Base-by-base conservation (phyloP, 129 eudicot genomes). In the Pseudognaphalium luteoalbum region DNA sequence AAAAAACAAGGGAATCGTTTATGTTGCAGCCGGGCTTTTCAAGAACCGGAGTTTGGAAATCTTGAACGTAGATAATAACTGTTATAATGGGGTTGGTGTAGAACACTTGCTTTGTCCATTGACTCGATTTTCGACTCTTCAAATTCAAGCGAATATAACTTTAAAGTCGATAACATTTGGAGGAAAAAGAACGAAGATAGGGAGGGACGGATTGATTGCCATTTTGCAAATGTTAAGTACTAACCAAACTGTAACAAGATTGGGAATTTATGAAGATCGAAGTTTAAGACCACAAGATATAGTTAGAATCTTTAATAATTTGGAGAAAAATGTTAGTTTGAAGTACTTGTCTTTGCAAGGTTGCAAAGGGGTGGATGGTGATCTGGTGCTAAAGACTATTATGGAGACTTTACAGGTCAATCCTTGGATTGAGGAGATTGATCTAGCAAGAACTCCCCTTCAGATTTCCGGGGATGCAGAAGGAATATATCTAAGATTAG, bases 351-450 rank as follows among this genome's bases (percentile, higher is more conserved):
- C 96, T 29, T 82, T 93, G 59, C 89, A 85, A 71, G 98, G 98
- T 44, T 93, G 98, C 82, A 93, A 82, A 86, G 98, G 98, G 80
- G 98, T 90, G 21, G 84, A 82, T 75, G 98, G 97, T 30, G 98
- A 93, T 16, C 57, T 59, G 30, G 87, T 93, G 71, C 81, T 90
- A 30, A 85, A 87, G 57, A 60, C 88, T 0, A 88, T 93, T 73
- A 79, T 88, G 81, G 87, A 78, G 75, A 90, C 89, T 4, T 76
- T 93, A 76, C 91, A 90, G 54, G 88, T 93, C 15, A 93, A 93
- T 75, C 97, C 98, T 19, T 93, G 96, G 97, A 86, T 93, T 29
- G 95, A 93, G 65, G 97, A 90, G 60, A 85, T 93, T 59, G 97
- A 90, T 84, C 92, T 93, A 39, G 74, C 89, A 35, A 82, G 88